Base-by-base conservation (phyloP, 1,284 basidiomycete genomes). In the Ustilago sp. region DNA sequence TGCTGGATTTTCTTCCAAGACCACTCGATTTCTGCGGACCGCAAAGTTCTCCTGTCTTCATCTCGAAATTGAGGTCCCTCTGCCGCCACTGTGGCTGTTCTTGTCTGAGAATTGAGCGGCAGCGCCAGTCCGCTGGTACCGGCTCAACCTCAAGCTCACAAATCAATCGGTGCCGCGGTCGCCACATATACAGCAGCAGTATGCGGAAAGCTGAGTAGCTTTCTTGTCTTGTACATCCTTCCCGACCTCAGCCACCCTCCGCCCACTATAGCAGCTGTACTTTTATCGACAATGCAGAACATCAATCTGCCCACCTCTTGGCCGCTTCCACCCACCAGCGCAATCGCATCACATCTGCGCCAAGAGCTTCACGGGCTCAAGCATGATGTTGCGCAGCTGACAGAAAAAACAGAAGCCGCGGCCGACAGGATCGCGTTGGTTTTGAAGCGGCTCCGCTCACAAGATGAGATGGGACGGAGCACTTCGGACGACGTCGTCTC, bases 311-410 rank as follows among this genome's bases (percentile, higher is more conserved):
- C 41, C 48, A 58, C 28, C 5, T 59, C 51, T 36, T 58, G 59
- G 51, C 45, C 51, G n/a, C 56, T 50, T 35, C 38, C 56, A 11
- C 43, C 66, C 60, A 59, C 43, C 23, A 45, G 51, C 60, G 53
- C 31, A 3, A 3, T 41, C 9, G 19, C 60, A 6, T 23, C 36
- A 4, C 43, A n/a, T 2, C 28, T 68, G 28, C 38, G 45, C 38
- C 47, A 31, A 7, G 32, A 62, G 50, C 38, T 62, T 41, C 38
- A 41, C 4, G 28, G 15, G 7, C 50, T 62, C 34, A 32, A 48
- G 31, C n/a, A 19, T 6, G 66, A 59, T 15, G 59, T 59, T 43
- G 31, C 60, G 8, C 38, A 50, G 35, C 60, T 68, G 19, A 51
- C 45, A 2, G 45, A 32, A 12, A 50, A 45, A 32, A 59, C 60